These are phyloP conservation scores for Phaffomyces antillensis DNA, from an alignment of 805 yeast genomes.

Conservation along the genomic window DNA sequence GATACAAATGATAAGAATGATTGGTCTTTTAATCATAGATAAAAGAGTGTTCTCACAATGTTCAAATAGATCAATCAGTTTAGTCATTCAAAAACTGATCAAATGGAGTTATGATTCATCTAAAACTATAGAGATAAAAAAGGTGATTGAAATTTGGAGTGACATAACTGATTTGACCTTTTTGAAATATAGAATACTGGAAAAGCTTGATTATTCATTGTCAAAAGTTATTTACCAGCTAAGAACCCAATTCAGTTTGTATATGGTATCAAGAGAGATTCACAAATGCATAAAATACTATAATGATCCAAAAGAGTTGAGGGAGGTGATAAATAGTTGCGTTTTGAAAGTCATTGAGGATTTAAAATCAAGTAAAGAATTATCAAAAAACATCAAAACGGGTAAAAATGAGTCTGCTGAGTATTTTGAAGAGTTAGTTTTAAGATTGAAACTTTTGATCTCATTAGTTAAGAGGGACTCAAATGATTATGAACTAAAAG, in stretches of 20 bases:
- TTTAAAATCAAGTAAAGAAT: not conserved
- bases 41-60: not conserved
- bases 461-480: not conserved
- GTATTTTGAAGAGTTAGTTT: not conserved
- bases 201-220: constrained; percentile 1
- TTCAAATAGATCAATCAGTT: not conserved
- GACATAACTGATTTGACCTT: not conserved
- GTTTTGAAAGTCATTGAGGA: no score
- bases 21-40: constrained; percentile 11
- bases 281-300: not conserved
- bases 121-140: not conserved
- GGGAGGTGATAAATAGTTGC: no score
- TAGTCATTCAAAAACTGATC: not conserved
- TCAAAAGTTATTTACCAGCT: constrained; percentile 1
- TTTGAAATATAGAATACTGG: constrained; percentile 7
- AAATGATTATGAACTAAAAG: not conserved
- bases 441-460: constrained; percentile 1
- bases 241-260: not conserved
- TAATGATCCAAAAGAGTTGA: no score
- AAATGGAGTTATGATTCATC: constrained; percentile 6
- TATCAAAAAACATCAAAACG: not conserved
- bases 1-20: not conserved
- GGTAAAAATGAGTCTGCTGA: not conserved
- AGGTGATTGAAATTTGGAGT: constrained; percentile 5
- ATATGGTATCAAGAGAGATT: not conserved